Evolutionary conservation across 2,329 filamentous ascomycete genomes (phyloP).

Genomic region (Grosmannia clavigera): DNA sequence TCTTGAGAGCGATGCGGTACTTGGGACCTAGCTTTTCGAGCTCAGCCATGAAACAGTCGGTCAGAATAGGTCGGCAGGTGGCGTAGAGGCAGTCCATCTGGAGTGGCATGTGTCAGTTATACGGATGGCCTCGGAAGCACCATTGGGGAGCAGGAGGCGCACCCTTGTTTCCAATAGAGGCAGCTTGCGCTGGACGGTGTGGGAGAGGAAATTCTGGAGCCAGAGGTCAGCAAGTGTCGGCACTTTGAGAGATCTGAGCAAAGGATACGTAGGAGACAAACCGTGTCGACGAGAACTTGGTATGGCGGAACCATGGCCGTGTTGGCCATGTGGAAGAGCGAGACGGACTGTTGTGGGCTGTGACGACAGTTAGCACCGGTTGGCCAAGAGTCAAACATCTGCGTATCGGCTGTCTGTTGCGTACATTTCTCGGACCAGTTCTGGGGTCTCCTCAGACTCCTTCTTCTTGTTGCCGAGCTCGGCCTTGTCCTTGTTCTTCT

Average conservation of each 20-base stretch:
- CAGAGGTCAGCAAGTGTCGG: neutral
- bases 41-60: slow-evolving; percentile 63
- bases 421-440: slow-evolving; percentile 13
- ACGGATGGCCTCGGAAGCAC: neutral
- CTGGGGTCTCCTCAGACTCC: slow-evolving; percentile 17
- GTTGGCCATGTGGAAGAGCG: slow-evolving; percentile 16
- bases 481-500: slow-evolving; percentile 61
- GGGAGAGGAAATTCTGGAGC: slow-evolving; percentile 62
- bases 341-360: slow-evolving; percentile 13
- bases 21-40: slow-evolving; percentile 81
- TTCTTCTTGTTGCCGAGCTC: slow-evolving; percentile 33
- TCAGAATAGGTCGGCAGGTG: slow-evolving; percentile 81
- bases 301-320: slow-evolving; percentile 14
- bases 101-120: slow-evolving; percentile 19
- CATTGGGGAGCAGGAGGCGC: slow-evolving; percentile 36
- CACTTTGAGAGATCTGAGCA: neutral
- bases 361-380: neutral
- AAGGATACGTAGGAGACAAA: neutral
- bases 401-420: neutral
- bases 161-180: slow-evolving; percentile 67
- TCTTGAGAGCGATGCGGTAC: slow-evolving; percentile 73
- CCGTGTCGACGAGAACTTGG: slow-evolving; percentile 15
- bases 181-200: slow-evolving; percentile 79
- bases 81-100: slow-evolving; percentile 92
- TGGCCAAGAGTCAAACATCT: neutral